These are phyloP conservation scores for Paramecium biaurelia DNA, from an alignment of 73 alveolate genomes.

Conservation along the genomic window DNA sequence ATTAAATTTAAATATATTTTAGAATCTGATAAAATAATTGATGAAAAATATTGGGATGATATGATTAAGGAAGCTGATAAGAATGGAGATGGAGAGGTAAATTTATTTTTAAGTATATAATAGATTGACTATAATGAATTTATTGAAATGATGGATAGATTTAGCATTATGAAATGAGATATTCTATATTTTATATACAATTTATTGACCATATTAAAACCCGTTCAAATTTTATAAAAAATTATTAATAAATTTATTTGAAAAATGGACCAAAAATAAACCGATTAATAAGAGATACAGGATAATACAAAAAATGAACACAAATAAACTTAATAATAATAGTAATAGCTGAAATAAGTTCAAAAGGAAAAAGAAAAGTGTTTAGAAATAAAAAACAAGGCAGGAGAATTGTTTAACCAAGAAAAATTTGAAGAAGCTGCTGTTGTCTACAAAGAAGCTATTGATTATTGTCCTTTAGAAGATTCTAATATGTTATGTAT, in stretches of 20 bases:
- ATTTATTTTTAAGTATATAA: background rate
- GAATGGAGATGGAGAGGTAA: constrained; percentile 67
- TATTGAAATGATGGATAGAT: constrained; percentile 64
- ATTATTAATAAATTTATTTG: background rate
- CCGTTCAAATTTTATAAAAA: background rate
- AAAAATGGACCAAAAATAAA: background rate
- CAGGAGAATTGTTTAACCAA: constrained; percentile 22
- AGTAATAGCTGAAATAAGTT: background rate
- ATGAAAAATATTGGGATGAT: constrained; percentile 58
- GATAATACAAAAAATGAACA: background rate
- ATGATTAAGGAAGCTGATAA: constrained; percentile 62
- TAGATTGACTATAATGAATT: constrained; percentile 61
- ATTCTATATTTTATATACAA: background rate
- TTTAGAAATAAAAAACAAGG: constrained; percentile 62
- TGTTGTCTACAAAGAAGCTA: constrained; percentile 49
- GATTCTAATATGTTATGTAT: constrained; percentile 52
- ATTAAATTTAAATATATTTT: background rate
- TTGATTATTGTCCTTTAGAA: constrained; percentile 50
- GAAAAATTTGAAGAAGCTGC: constrained; percentile 27
- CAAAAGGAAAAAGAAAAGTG: constrained; percentile 53
- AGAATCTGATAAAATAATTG: background rate
- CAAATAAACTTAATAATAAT: background rate
- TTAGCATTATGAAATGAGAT: constrained; percentile 18
- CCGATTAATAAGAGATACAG: background rate
- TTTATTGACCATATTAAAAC: background rate